Conservation (phyloP, 169 alveolate species). For the Plasmodium cynomolgi region DNA sequence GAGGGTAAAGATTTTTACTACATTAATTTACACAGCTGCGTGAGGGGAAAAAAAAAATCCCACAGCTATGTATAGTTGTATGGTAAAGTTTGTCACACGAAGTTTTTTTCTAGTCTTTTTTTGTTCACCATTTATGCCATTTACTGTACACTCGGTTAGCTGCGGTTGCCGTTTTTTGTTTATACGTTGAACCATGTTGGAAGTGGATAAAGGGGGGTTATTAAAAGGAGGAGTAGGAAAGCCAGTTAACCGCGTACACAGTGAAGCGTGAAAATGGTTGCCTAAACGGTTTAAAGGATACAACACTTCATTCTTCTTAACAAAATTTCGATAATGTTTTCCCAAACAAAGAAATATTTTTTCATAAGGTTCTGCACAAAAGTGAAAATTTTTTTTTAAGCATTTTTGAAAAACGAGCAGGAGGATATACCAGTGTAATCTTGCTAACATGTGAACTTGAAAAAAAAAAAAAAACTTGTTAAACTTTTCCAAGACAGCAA, state of each 20-base stretch:
- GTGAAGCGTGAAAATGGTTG: background rate
- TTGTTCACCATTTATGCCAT: background rate
- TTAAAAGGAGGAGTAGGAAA: background rate
- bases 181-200: background rate
- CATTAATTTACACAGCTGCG: background rate
- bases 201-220: background rate
- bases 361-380: background rate
- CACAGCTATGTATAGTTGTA: background rate
- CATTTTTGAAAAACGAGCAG: background rate
- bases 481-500: background rate
- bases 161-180: background rate
- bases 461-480: background rate
- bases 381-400: background rate
- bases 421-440: background rate
- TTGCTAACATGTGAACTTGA: background rate
- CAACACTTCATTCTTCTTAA: background rate
- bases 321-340: background rate
- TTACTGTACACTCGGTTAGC: background rate
- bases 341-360: background rate
- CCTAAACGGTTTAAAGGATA: background rate
- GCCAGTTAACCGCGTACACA: background rate
- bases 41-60: background rate
- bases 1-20: background rate
- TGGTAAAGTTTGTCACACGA: background rate
- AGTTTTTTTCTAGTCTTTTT: background rate